These are phyloP conservation scores for Sporothrix sp. DNA, from an alignment of 2,329 filamentous ascomycete species.

Conservation along the genomic window DNA sequence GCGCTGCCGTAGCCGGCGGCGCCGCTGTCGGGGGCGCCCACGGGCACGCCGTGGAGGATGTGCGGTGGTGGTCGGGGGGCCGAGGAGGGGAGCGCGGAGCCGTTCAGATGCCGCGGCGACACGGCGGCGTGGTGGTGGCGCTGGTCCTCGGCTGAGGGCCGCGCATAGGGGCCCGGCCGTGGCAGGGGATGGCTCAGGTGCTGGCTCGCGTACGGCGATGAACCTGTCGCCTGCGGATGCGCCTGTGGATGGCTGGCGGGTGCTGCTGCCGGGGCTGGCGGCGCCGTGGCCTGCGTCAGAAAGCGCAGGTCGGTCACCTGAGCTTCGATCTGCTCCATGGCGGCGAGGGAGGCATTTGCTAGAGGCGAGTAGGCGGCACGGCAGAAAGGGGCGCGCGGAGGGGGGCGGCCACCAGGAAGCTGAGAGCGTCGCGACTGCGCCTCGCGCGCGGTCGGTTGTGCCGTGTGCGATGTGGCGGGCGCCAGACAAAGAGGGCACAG, in stretches of 20 bases:
- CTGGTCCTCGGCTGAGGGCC: constrained; percentile 1
- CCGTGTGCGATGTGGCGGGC: not conserved
- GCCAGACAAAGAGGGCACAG: too few species aligned
- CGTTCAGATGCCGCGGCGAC: constrained; percentile 21
- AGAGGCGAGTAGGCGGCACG: not conserved
- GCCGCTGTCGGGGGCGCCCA: not conserved
- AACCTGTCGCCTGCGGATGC: not conserved
- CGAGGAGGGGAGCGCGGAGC: not conserved
- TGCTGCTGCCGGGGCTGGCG: constrained; percentile 13
- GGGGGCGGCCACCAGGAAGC: not conserved
- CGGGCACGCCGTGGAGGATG: not conserved
- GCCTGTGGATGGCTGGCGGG: not conserved
- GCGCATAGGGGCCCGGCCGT: not conserved
- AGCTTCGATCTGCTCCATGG: constrained; percentile 45
- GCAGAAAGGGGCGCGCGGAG: not conserved
- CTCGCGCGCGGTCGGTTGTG: not conserved
- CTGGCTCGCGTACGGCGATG: constrained; percentile 3
- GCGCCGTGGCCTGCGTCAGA: constrained; percentile 29
- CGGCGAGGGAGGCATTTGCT: constrained; percentile 23
- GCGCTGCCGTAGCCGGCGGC: not conserved
- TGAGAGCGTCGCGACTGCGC: not conserved
- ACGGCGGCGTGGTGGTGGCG: constrained; percentile 12
- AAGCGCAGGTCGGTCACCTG: constrained; percentile 46
- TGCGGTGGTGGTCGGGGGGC: not conserved
- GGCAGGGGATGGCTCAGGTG: constrained; percentile 15